Conservation (phyloP, 2,329 filamentous ascomycete species). For the Neonectria ditissima region DNA sequence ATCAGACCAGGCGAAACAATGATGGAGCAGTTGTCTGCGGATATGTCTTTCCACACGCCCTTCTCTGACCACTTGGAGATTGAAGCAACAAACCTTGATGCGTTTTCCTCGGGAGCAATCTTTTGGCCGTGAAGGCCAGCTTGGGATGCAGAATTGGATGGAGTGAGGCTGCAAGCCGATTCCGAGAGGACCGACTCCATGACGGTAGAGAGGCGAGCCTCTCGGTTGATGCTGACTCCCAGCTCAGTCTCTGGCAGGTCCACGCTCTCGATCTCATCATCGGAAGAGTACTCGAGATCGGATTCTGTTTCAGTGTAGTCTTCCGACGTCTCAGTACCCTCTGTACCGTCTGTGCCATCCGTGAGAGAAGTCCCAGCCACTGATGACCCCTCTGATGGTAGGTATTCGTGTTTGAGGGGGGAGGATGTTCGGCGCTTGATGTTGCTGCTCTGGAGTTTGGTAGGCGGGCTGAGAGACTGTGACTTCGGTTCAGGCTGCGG, state of each 20-base stretch:
- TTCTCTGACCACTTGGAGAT: slow-evolving; percentile 74
- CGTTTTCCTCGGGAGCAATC: slow-evolving; percentile 54
- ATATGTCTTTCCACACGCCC: slow-evolving; percentile 71
- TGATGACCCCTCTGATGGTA: slow-evolving; percentile 79
- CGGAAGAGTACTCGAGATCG: slow-evolving; percentile 57
- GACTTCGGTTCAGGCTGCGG: slow-evolving; percentile 47
- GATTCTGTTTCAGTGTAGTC: slow-evolving; percentile 64
- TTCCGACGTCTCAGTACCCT: slow-evolving; percentile 57
- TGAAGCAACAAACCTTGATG: slow-evolving; percentile 62
- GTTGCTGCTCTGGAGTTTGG: slow-evolving; percentile 58
- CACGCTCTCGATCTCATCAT: slow-evolving; percentile 69
- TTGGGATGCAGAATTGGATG: slow-evolving; percentile 87
- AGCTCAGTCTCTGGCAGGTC: slow-evolving; percentile 70
- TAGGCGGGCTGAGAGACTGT: slow-evolving; percentile 53
- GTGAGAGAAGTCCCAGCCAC: slow-evolving; percentile 69
- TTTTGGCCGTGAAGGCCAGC: slow-evolving; percentile 66
- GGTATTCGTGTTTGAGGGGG: slow-evolving; percentile 96
- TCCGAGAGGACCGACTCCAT: slow-evolving; percentile 59
- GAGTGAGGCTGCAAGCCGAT: slow-evolving; percentile 73
- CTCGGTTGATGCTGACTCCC: slow-evolving; percentile 64
- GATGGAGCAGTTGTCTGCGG: slow-evolving; percentile 64
- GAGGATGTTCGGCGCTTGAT: slow-evolving; percentile 84
- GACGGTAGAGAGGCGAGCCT: slow-evolving; percentile 38
- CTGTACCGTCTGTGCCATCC: slow-evolving; percentile 41
- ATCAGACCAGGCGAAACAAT: slow-evolving; percentile 69